A percentile compares a stretch with the other conserved stretches of the same genome.
phyloP scores from a whole-genome alignment of 441 rosid genomes.

The Omphalea diandra region DNA sequence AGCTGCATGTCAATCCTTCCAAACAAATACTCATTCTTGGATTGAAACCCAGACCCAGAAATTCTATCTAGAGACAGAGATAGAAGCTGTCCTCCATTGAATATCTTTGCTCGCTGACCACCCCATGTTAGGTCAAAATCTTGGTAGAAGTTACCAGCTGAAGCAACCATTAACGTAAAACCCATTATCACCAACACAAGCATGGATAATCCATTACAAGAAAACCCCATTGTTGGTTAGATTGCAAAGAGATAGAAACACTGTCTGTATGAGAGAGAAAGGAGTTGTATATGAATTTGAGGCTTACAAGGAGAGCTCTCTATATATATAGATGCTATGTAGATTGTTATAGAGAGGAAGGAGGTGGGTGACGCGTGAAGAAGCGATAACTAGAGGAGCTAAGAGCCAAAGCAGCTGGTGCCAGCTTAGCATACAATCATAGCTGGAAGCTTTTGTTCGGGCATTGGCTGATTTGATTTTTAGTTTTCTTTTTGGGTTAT shows the following conservation, averaged over 20 bases:
- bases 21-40: no score
- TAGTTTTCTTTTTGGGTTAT: not conserved
- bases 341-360: not conserved
- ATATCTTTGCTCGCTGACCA: constrained; percentile 60
- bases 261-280: not conserved
- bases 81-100: constrained; percentile 64
- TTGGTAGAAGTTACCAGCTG: no score
- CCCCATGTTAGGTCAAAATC: constrained; percentile 93
- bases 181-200: constrained; percentile 30
- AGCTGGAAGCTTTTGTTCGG: constrained; percentile 39
- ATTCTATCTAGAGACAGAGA: constrained; percentile 67
- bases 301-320: not conserved
- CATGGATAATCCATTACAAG: constrained; percentile 17
- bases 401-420: constrained; percentile 37
- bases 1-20: constrained; percentile 94
- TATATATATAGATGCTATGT: no score
- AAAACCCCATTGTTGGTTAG: constrained; percentile 38
- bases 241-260: not conserved
- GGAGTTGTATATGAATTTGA: constrained; percentile 10
- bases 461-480: not conserved
- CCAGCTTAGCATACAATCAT: constrained; percentile 39
- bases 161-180: constrained; percentile 28
- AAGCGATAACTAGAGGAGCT: constrained; percentile 35
- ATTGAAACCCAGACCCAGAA: no score
- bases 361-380: constrained; percentile 36